Evolutionary conservation across 2,329 filamentous ascomycete species (phyloP), one percentile per base, ranked within the genome.

Genomic region (Alternaria alternata): DNA sequence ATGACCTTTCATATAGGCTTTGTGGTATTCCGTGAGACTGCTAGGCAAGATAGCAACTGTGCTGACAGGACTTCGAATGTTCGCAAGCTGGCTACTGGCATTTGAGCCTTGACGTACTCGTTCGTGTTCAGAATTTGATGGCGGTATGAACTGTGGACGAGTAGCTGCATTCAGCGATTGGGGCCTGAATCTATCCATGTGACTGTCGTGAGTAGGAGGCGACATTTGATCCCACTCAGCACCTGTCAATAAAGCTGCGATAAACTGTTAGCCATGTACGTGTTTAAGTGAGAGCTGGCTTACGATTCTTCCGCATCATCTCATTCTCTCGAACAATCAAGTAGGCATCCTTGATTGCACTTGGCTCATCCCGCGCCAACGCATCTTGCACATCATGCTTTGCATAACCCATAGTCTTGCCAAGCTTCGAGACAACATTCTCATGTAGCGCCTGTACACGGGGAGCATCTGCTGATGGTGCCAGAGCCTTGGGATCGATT

Each of bases 271-370:
- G 71, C 41, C 14, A 39, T 39, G 36, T 8, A 39, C 32, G 7
- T 34, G 1, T 14, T 34, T 16, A 20, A 4, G 14, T 8, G n/a
- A 16, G 36, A 5, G 7, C 7, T 7, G 9, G 88, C 92, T 88
- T 84, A 96, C 92, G 93, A 77, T 93, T 96, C 56, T 89, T 90
- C 78, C 94, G 91, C 94, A 98, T 98, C 77, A 98, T 87, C 78
- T 97, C 95, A 77, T 98, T 98, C 80, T 99, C 95, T 54, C 94
- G 89, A 26, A 99, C 93, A 77, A 99, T 99, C 81, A 97, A 89
- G 81, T 98, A 99, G 1, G 95, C 95, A 80, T 99, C 95, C 81
- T 99, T 99, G 84, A 99, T 97, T 11, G 95, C 94, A 59, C 94
- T 98, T 12, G 95, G 95, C 77, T 99, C 95, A 54, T 95, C 89